A percentile compares a stretch with the other conserved stretches of the same genome.
Conservation (phyloP, 202 grass and related monocot genomes). For the Saccharum hybrid region DNA sequence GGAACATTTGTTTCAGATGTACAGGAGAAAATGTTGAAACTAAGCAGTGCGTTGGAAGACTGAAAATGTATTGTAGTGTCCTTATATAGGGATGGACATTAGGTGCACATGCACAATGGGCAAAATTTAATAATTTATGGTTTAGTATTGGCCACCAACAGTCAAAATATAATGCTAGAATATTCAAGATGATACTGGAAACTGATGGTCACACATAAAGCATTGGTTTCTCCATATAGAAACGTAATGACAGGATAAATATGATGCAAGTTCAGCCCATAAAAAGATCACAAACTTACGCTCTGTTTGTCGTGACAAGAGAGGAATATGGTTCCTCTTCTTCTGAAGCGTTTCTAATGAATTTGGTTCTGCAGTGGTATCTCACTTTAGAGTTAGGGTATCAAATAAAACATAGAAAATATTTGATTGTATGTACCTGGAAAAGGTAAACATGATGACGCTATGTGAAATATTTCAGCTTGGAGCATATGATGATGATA, state of each 20-base stretch:
- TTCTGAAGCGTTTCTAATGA: conserved; percentile 54
- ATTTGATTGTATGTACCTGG: conserved; percentile 51
- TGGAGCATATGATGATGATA: conserved; percentile 75
- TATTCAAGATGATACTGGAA: neutral
- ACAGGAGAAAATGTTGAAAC: conserved; percentile 9
- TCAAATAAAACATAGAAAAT: conserved; percentile 40
- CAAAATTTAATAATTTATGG: neutral
- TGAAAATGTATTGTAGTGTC: neutral
- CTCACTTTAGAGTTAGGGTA: conserved; percentile 39
- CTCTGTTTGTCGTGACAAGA: conserved; percentile 78
- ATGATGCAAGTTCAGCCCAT: conserved; percentile 3
- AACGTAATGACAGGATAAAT: conserved; percentile 21
- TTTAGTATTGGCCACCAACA: neutral
- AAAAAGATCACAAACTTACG: conserved; percentile 55
- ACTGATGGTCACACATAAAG: conserved; percentile 1
- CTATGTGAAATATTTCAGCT: conserved; percentile 78
- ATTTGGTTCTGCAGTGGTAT: conserved; percentile 60
- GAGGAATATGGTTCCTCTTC: conserved; percentile 82
- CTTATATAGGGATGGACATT: neutral
- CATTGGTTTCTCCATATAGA: neutral
- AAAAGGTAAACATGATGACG: conserved; percentile 60
- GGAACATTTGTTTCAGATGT: conserved; percentile 1
- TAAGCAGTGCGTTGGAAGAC: neutral
- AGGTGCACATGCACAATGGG: neutral
- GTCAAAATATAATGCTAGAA: conserved; percentile 12